Conservation (phyloP, 2,329 filamentous ascomycete species). For the Paecilomyces formosus region DNA sequence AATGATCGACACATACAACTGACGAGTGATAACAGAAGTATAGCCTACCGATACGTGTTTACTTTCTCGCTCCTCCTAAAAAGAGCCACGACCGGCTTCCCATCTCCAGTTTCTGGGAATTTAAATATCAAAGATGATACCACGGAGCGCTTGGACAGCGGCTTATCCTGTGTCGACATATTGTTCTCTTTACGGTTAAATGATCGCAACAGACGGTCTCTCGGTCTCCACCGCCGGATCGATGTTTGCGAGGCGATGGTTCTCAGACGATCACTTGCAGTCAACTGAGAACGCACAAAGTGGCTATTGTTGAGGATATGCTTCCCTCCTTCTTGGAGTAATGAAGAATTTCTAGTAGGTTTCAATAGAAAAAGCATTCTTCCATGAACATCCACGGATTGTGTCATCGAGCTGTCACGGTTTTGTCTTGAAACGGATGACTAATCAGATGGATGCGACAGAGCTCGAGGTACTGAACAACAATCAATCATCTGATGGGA, state of each 20-base stretch:
- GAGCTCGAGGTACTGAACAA: background rate
- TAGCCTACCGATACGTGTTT: constrained; percentile 50
- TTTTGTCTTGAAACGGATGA: background rate
- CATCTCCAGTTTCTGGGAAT: constrained; percentile 9
- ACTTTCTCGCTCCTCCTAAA: constrained; percentile 56
- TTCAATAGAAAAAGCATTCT: background rate
- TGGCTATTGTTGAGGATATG: background rate
- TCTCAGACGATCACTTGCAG: background rate
- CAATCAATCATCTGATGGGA: background rate
- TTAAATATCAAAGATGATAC: constrained; percentile 41
- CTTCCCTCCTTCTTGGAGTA: background rate
- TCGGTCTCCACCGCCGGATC: background rate
- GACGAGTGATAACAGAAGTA: background rate
- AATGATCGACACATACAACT: background rate
- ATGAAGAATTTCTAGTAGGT: background rate
- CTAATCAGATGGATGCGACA: background rate
- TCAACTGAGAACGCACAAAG: background rate
- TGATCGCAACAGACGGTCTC: background rate
- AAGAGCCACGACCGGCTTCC: constrained; percentile 46
- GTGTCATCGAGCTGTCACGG: background rate
- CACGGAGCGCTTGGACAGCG: constrained; percentile 23
- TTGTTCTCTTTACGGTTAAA: background rate
- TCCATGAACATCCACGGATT: background rate
- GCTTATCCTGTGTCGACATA: constrained; percentile 2
- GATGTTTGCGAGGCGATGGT: background rate